Percentiles rank a stretch among this genome's conserved stretches.
Evolutionary conservation across 768 basidiomycete species (phyloP).

Genomic region (Podaxis mareebaensis): DNA sequence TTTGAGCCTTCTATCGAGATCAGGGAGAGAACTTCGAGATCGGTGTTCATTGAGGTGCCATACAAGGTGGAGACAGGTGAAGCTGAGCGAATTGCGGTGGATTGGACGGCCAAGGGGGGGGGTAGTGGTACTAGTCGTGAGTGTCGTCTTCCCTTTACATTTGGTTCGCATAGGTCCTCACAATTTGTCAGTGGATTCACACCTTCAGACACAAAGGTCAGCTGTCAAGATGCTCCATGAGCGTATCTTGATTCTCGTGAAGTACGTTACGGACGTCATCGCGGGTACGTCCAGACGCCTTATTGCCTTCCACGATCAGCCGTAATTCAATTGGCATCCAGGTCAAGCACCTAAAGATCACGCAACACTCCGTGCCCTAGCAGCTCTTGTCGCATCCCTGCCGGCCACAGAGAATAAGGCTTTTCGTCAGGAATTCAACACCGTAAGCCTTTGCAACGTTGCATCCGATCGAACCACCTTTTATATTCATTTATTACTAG

Average conservation of each 20-base stretch:
- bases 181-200: conserved; percentile 71
- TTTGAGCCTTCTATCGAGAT: conserved; percentile 92
- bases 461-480: neutral
- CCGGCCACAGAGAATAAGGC: conserved; percentile 82
- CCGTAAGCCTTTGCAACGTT: conserved; percentile 46
- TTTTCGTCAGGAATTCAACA: conserved; percentile 89
- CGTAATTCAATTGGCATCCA: conserved; percentile 25
- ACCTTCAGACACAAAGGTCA: conserved; percentile 88
- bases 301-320: neutral
- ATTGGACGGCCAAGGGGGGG: conserved; percentile 89
- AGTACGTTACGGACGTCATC: conserved; percentile 79
- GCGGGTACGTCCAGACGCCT: conserved; percentile 50
- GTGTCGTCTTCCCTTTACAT: conserved; percentile 28
- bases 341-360: conserved; percentile 80
- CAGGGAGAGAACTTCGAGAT: conserved; percentile 71
- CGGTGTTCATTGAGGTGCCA: conserved; percentile 80
- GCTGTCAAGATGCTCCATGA: conserved; percentile 97
- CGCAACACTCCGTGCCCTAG: conserved; percentile 77
- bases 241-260: conserved; percentile 81
- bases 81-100: conserved; percentile 97
- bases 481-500: conserved; percentile 38
- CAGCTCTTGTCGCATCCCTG: conserved; percentile 83
- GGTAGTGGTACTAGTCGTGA: conserved; percentile 78
- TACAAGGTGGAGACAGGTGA: conserved; percentile 96
- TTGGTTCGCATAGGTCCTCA: neutral